These are phyloP conservation scores for Oryza punctata DNA, from an alignment of 176 grass and related monocot genomes.

Conservation along the genomic window DNA sequence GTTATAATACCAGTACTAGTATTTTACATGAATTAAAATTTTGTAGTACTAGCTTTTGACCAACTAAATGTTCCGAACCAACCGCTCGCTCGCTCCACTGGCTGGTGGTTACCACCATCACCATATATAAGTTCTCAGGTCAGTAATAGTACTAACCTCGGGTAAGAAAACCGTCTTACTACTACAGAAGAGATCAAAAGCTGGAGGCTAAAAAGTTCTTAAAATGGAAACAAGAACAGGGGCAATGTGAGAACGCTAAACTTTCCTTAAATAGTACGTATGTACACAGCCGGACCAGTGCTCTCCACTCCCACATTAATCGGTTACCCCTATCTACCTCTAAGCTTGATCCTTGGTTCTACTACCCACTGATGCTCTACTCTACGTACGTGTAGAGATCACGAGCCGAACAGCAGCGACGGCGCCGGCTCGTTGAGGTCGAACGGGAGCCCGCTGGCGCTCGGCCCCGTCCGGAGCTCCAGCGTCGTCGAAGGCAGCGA, in stretches of 20 bases:
- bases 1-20: too few relatives aligned
- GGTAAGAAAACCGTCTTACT: neutral
- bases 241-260: neutral
- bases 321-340: neutral
- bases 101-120: too few relatives aligned
- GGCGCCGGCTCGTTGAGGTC: conserved; percentile 92
- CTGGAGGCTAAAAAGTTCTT: neutral
- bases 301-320: neutral
- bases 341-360: neutral
- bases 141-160: neutral
- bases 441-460: conserved; percentile 44
- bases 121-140: too few relatives aligned
- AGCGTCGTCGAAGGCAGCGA: conserved; percentile 74
- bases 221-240: neutral
- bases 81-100: neutral
- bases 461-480: conserved; percentile 60
- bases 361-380: neutral
- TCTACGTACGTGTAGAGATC: neutral
- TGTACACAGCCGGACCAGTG: conserved; percentile 35
- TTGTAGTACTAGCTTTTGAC: neutral
- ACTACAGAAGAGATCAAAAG: neutral
- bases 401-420: conserved; percentile 41
- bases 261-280: conserved; percentile 39
- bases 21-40: too few relatives aligned
- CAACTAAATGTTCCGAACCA: neutral